Conservation (phyloP, 192 early-diverging fungal genomes). For the Entomortierella lignicola region DNA sequence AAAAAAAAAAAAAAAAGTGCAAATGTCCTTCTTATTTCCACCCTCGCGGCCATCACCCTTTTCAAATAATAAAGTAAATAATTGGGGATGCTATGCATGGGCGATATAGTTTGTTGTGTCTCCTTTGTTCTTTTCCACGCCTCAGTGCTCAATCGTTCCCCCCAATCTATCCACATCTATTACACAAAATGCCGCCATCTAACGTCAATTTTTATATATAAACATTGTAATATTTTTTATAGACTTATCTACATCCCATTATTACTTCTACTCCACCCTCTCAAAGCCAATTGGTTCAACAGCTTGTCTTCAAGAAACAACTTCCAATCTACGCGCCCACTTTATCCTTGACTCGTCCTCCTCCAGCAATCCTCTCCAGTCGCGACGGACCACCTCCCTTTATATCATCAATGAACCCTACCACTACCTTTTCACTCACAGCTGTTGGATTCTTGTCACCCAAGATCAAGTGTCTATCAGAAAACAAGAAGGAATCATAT, state of each 20-base stretch:
- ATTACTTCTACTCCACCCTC: neutral
- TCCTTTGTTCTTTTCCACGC: neutral
- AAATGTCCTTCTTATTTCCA: slow-evolving; percentile 19
- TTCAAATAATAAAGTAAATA: slow-evolving; percentile 36
- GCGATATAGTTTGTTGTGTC: neutral
- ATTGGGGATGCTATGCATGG: too few species aligned
- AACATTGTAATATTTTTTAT: neutral
- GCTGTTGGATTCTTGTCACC: slow-evolving; percentile 37
- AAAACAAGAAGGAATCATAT: slow-evolving; percentile 49
- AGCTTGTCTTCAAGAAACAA: slow-evolving; percentile 21
- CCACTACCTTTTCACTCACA: slow-evolving; percentile 33
- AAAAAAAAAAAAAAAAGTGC: slow-evolving; percentile 4
- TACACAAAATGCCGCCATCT: neutral
- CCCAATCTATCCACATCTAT: too few species aligned
- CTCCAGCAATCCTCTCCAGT: slow-evolving; percentile 19
- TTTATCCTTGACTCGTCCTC: slow-evolving; percentile 23
- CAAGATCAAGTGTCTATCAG: slow-evolving; percentile 46
- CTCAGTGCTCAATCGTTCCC: neutral
- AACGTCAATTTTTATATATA: neutral
- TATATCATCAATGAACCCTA: slow-evolving; percentile 27
- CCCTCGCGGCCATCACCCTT: slow-evolving; percentile 13
- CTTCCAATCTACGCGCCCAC: slow-evolving; percentile 14
- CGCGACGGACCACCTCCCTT: slow-evolving; percentile 19
- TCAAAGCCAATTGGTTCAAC: slow-evolving; percentile 3
- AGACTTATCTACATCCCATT: slow-evolving; percentile 31